These are phyloP conservation scores for Ophiostoma sp. DNA, from an alignment of 2,329 filamentous ascomycete genomes.

Conservation along the genomic window DNA sequence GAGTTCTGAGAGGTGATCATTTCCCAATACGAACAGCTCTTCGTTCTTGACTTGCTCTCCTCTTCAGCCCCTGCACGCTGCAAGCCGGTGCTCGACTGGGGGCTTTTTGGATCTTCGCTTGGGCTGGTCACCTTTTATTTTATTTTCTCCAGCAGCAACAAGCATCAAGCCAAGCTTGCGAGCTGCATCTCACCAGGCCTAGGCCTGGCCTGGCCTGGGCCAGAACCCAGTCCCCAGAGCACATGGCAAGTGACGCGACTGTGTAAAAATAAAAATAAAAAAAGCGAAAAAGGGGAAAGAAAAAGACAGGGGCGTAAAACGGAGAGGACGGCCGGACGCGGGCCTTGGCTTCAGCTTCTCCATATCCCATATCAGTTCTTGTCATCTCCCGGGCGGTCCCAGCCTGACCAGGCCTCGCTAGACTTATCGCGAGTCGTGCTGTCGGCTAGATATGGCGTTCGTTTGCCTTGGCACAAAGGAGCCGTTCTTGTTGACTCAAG, in stretches of 20 bases:
- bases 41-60: neutral
- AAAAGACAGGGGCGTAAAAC: neutral
- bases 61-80: slow-evolving; percentile 1
- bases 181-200: neutral
- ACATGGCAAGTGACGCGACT: slow-evolving; percentile 18
- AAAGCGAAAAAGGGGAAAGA: neutral
- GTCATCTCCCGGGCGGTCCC: neutral
- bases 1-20: slow-evolving; percentile 6
- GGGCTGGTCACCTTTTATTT: neutral
- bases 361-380: neutral
- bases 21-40: slow-evolving; percentile 1
- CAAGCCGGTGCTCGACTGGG: neutral
- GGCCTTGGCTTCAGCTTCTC: neutral
- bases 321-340: neutral
- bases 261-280: no score
- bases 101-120: neutral
- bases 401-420: neutral
- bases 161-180: neutral
- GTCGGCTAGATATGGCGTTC: neutral
- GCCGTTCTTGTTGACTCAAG: neutral
- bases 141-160: slow-evolving; percentile 6
- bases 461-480: neutral
- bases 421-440: neutral
- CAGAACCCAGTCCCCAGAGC: neutral
- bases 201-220: neutral